Base-by-base conservation (phyloP, 495 filamentous ascomycete genomes). In the Daldinia concentrica region DNA sequence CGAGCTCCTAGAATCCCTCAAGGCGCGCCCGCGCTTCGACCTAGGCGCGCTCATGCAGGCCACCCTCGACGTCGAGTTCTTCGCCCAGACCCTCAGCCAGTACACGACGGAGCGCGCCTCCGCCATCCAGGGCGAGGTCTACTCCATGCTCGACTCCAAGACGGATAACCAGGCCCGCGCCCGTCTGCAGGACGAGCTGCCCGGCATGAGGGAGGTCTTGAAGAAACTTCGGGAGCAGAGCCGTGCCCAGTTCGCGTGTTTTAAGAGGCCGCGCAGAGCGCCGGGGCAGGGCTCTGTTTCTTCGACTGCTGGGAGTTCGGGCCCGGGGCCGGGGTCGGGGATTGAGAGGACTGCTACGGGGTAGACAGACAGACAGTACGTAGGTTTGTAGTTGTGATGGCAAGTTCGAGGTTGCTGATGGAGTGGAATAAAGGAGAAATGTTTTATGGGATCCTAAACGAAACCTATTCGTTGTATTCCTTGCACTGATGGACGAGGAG, bases 31-130 rank as follows among this genome's bases (percentile, higher is more conserved):
- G 6, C 81, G 82, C 32, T 98, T 93, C 81, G 82, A 86, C 6
- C 89, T 99, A 0, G 82, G 89, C n/a, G 88, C 89, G 7, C 85
- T 99, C 54, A 96, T 98, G 90, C 96, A 98, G 80, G 96, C 96
- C 2, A 98, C 96, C 0, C 85, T 99, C 5, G 95, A 99, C 66
- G 94, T 97, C 8, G 95, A 99, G 79, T 99, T 98, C 80, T 90
- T 98, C 37, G 92, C 93, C 5, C 96, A 98, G 82, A 97, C 94
- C 11, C 82, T 99, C 59, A 90, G 86, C 62, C 89, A 92, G 62
- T 99, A 93, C 75, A 94, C 92, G 1, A 94, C 92, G 12, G 90
- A 96, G n/a, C 85, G 90, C 58, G 93, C 93, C 17, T 88, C 87
- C 14, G 85, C 91, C 68, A 83, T 90, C 43, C 94, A 98, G 81